Conservation (phyloP, 2,329 filamentous ascomycete species). For the Phyllachora maydis region DNA sequence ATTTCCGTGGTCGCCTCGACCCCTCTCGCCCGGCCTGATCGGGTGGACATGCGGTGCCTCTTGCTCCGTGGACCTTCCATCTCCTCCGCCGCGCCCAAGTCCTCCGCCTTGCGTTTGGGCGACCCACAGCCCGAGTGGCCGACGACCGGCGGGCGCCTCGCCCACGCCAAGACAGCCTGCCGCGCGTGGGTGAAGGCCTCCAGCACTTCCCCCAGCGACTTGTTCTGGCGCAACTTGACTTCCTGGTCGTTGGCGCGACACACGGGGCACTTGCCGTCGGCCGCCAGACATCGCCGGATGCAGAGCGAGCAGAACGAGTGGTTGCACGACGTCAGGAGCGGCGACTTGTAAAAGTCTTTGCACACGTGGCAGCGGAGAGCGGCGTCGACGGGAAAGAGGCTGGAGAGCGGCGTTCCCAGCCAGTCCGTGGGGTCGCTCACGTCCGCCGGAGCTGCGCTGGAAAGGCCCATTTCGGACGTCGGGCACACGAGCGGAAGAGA, state of each 20-base stretch:
- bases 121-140: constrained; percentile 6
- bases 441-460: too few species aligned
- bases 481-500: too few species aligned
- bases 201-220: constrained; percentile 67
- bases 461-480: too few species aligned
- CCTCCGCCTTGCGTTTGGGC: constrained; percentile 30
- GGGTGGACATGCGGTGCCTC: neutral
- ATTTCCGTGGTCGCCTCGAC: constrained; percentile 5
- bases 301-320: constrained; percentile 96
- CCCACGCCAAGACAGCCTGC: constrained; percentile 39
- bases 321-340: constrained; percentile 84
- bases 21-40: too few species aligned
- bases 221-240: constrained; percentile 66
- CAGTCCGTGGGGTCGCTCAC: constrained; percentile 72
- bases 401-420: constrained; percentile 47
- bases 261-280: constrained; percentile 71
- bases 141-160: constrained; percentile 21
- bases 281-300: constrained; percentile 67
- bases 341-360: constrained; percentile 91
- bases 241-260: constrained; percentile 68
- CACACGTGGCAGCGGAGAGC: constrained; percentile 88
- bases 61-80: too few species aligned
- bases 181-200: constrained; percentile 54
- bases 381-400: constrained; percentile 54
- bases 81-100: too few species aligned